A percentile compares a stretch with the other conserved stretches of the same genome.
Evolutionary conservation across 805 yeast genomes (phyloP).

Genomic region (Jamesozyma lodderae): DNA sequence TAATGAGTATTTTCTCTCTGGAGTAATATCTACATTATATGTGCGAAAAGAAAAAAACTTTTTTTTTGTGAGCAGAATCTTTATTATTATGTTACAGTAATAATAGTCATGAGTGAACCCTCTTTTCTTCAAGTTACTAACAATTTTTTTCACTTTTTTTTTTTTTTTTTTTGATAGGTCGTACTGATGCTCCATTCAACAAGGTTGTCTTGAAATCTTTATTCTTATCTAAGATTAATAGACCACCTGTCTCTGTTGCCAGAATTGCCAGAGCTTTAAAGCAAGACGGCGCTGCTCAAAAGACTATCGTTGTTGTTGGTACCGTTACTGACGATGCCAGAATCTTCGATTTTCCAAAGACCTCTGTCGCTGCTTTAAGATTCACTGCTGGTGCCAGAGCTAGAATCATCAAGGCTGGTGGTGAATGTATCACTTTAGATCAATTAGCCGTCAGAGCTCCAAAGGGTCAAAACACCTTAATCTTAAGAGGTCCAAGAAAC

Average conservation of each 20-base stretch:
- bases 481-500: slow-evolving; percentile 98
- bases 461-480: slow-evolving; percentile 97
- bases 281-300: slow-evolving; percentile 76
- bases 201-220: slow-evolving; percentile 87
- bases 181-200: slow-evolving; percentile 99
- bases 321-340: slow-evolving; percentile 98
- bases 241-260: slow-evolving; percentile 97
- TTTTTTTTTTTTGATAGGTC: slow-evolving; percentile 45
- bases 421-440: slow-evolving; percentile 98
- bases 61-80: slow-evolving; percentile 8
- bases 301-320: slow-evolving; percentile 97
- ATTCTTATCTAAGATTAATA: slow-evolving; percentile 97
- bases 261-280: slow-evolving; percentile 77
- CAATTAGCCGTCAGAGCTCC: slow-evolving; percentile 99
- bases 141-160: slow-evolving; percentile 12
- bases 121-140: slow-evolving; percentile 13
- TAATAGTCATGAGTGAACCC: slow-evolving; percentile 1
- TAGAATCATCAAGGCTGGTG: slow-evolving; percentile 94
- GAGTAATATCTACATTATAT: neutral
- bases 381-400: slow-evolving; percentile 99
- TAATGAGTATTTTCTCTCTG: neutral
- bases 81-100: slow-evolving; percentile 2
- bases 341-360: slow-evolving; percentile 88
- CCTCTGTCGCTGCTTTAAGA: slow-evolving; percentile 97
- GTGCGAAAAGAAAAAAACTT: slow-evolving; percentile 2